Conservation (phyloP, 208 protist species). For the Leishmania gerbilli region DNA sequence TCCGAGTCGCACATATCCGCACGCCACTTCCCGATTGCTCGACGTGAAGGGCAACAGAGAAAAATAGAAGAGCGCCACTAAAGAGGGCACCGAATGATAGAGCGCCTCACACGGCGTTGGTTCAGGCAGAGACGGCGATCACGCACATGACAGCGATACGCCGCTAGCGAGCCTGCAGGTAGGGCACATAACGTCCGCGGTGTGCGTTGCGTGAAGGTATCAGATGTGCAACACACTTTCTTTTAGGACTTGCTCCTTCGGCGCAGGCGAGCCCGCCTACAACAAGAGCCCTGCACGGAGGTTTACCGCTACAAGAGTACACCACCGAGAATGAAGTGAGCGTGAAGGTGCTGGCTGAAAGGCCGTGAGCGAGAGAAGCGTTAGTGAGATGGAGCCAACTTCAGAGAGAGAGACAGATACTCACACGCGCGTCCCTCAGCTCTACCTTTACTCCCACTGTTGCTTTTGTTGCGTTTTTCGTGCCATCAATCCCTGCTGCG, state of each 20-base stretch:
- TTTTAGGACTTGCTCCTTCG: neutral
- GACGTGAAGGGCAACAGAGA: neutral
- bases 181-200: neutral
- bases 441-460: neutral
- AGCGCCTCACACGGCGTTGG: neutral
- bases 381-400: neutral
- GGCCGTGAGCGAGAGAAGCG: neutral
- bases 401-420: neutral
- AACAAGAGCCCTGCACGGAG: neutral
- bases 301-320: neutral
- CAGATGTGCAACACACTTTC: neutral
- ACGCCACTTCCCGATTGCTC: neutral
- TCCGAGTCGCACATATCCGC: neutral
- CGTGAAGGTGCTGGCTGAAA: neutral
- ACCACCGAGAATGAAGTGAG: neutral
- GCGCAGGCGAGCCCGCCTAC: neutral
- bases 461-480: neutral
- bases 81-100: neutral
- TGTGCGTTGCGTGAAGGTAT: neutral
- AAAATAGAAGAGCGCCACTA: neutral
- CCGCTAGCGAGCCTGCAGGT: neutral
- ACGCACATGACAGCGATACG: too few relatives aligned
- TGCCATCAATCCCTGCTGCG: neutral
- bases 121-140: neutral
- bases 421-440: neutral